Conservation (phyloP, 1,284 basidiomycete genomes). For the Naganishia albida region DNA sequence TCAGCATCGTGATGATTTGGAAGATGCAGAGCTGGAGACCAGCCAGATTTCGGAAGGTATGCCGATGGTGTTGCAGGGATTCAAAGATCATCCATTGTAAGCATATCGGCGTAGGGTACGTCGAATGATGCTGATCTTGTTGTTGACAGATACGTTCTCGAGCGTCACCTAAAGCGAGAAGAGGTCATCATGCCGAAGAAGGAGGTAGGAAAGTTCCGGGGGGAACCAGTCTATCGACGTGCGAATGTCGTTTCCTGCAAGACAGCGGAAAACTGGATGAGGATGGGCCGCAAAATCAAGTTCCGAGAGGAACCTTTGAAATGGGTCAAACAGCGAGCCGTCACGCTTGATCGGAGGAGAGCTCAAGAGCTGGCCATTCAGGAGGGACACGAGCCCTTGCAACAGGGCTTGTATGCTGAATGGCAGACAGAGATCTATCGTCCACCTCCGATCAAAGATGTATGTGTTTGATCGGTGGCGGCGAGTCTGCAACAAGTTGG, state of each 20-base stretch:
- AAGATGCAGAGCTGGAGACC: slow-evolving; percentile 86
- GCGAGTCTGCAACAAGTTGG: neutral
- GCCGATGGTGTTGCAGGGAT: slow-evolving; percentile 85
- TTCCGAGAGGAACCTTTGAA: slow-evolving; percentile 83
- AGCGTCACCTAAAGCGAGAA: slow-evolving; percentile 82
- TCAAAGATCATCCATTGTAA: slow-evolving; percentile 93
- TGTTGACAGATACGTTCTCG: slow-evolving; percentile 72
- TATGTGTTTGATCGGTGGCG: slow-evolving; percentile 51
- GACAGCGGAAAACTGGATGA: slow-evolving; percentile 93
- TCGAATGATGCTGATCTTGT: neutral
- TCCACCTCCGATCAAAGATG: slow-evolving; percentile 78
- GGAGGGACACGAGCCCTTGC: slow-evolving; percentile 63
- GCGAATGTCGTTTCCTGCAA: slow-evolving; percentile 79
- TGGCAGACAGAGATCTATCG: slow-evolving; percentile 81
- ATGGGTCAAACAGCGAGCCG: slow-evolving; percentile 80
- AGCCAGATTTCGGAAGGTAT: slow-evolving; percentile 84
- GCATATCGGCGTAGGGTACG: slow-evolving; percentile 38
- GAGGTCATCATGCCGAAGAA: slow-evolving; percentile 83
- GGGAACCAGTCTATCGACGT: slow-evolving; percentile 88
- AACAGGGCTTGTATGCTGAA: slow-evolving; percentile 84
- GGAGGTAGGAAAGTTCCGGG: slow-evolving; percentile 87
- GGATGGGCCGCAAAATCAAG: slow-evolving; percentile 73
- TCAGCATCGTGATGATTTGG: slow-evolving; percentile 86
- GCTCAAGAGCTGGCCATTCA: slow-evolving; percentile 73
- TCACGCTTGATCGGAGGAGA: slow-evolving; percentile 77